Conservation (phyloP, 352 stramenopile species). For the Phytophthora tubulina region DNA sequence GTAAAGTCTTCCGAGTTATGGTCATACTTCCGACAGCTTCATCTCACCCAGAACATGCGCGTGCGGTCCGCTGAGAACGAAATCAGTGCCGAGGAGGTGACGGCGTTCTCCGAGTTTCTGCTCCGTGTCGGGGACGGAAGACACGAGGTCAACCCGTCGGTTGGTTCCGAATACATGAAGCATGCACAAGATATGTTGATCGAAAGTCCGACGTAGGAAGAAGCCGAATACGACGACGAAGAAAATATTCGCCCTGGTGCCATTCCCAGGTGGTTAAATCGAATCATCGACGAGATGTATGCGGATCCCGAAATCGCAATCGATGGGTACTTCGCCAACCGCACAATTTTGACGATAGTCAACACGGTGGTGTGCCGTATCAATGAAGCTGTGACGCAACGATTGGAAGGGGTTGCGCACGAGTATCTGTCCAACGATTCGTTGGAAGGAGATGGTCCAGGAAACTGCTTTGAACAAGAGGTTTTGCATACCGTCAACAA, state of each 20-base stretch:
- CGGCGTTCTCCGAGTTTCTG: neutral
- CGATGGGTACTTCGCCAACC: no score
- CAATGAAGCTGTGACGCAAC: no score
- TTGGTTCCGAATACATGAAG: conserved; percentile 1
- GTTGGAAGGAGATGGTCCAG: neutral
- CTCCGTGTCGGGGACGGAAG: neutral
- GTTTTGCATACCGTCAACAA: neutral
- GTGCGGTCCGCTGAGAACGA: neutral
- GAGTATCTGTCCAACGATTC: no score
- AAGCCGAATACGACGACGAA: neutral
- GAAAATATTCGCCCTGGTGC: neutral
- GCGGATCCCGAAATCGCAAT: neutral
- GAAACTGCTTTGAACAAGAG: neutral
- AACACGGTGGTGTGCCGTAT: no score
- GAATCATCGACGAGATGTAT: conserved; percentile 1
- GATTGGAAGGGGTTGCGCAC: no score
- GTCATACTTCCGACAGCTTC: no score
- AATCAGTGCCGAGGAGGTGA: neutral
- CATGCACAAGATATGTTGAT: neutral
- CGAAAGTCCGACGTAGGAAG: neutral
- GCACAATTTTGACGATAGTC: no score
- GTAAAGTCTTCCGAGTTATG: no score
- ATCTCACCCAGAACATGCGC: no score
- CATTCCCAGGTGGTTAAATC: neutral
- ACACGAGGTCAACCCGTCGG: neutral